Percentiles rank a stretch among this genome's conserved stretches.
Evolutionary conservation across 164 flowering plant species (phyloP).

Genomic region (Stephania cephalantha): DNA sequence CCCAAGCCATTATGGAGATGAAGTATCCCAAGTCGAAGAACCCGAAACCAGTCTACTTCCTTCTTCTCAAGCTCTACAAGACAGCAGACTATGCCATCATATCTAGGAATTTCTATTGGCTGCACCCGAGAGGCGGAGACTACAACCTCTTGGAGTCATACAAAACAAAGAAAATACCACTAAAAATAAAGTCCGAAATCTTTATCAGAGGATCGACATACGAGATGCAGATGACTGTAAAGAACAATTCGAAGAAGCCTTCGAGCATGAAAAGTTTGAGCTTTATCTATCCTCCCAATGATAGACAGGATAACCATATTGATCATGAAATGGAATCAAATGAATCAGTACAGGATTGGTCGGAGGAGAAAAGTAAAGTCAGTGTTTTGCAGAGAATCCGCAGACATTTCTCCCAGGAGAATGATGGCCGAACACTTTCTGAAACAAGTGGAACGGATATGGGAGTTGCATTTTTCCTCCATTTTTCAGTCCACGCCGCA

Average conservation of each 20-base stretch:
- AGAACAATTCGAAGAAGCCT: conserved; percentile 51
- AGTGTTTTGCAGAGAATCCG: conserved; percentile 42
- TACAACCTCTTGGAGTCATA: conserved; percentile 81
- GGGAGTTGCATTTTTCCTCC: conserved; percentile 93
- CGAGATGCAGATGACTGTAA: conserved; percentile 55
- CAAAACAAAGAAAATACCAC: conserved; percentile 58
- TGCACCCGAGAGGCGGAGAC: conserved; percentile 73
- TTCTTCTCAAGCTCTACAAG: conserved; percentile 82
- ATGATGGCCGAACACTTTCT: conserved; percentile 26
- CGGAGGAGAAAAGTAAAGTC: conserved; percentile 16
- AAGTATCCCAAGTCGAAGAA: conserved; percentile 65
- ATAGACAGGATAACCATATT: conserved; percentile 11
- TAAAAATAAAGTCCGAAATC: conserved; percentile 52
- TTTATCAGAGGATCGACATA: conserved; percentile 56
- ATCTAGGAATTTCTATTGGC: conserved; percentile 94
- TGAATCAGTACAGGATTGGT: conserved; percentile 7
- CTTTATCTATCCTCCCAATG: conserved; percentile 24
- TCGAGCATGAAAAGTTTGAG: conserved; percentile 20
- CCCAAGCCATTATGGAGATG: conserved; percentile 56
- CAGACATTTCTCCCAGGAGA: conserved; percentile 28
- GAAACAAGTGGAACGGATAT: conserved; percentile 49
- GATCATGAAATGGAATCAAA: conserved; percentile 27
- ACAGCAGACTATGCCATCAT: conserved; percentile 50
- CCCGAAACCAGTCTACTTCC: conserved; percentile 79
- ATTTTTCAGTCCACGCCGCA: conserved; percentile 70